phyloP scores from a whole-genome alignment of 2,329 filamentous ascomycete species.

The Diaporthe ilicicola region DNA sequence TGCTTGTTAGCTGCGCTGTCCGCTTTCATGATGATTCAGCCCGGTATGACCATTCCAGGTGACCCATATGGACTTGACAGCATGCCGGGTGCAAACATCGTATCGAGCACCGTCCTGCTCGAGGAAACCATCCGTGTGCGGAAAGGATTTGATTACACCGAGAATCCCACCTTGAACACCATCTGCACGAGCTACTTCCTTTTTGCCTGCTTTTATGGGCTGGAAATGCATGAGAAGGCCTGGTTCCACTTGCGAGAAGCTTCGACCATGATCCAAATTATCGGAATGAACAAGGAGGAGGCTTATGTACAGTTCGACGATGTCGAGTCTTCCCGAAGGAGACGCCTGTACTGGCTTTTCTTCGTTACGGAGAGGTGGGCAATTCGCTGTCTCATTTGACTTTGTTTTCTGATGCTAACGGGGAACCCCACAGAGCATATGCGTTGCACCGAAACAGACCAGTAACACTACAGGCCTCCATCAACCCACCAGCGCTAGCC shows the following conservation, averaged over 20 bases:
- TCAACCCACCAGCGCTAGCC: conserved; percentile 69
- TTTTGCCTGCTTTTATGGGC: conserved; percentile 75
- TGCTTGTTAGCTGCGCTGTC: conserved; percentile 71
- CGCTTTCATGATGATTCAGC: conserved; percentile 75
- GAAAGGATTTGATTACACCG: conserved; percentile 68
- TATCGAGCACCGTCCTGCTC: conserved; percentile 72
- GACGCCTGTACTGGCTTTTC: conserved; percentile 77
- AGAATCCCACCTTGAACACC: conserved; percentile 63
- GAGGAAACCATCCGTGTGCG: conserved; percentile 73
- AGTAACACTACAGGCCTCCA: conserved; percentile 73
- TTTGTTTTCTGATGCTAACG: conserved; percentile 34
- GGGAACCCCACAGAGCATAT: conserved; percentile 63
- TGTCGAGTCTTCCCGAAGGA: conserved; percentile 68
- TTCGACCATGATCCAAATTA: conserved; percentile 72
- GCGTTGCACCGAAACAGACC: conserved; percentile 75
- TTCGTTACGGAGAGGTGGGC: conserved; percentile 74
- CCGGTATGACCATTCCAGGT: conserved; percentile 69
- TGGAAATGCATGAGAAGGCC: conserved; percentile 78
- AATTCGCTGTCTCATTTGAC: not conserved
- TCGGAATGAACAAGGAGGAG: conserved; percentile 69
- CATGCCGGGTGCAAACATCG: conserved; percentile 66
- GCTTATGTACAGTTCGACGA: conserved; percentile 67
- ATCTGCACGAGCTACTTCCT: conserved; percentile 82
- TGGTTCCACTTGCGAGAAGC: conserved; percentile 85
- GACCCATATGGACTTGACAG: conserved; percentile 66